Base-by-base conservation (phyloP, 805 yeast genomes). In the Grigorovia transvaalensis region DNA sequence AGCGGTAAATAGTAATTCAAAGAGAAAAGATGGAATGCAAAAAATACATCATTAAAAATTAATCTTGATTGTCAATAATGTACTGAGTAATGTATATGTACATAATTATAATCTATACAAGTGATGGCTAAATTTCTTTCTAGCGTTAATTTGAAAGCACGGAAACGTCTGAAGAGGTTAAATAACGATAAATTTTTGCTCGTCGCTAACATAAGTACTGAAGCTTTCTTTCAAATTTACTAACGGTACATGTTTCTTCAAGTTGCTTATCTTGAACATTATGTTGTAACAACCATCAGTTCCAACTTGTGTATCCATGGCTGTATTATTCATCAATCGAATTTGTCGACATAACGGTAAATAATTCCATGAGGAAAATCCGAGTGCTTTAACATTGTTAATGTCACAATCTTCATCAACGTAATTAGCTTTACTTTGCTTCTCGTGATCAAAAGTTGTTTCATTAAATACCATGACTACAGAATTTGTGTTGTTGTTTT, bases 361-460 rank as follows among this genome's bases (percentile, higher is more conserved):
- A 45, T 59, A 55, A 49, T 63, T 63, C 64, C 64, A 64, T 3
- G 59, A 55, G 1, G 68, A 61, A 48, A 64, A 62, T 6, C 50
- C 56, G n/a, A 59, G 48, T 2, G 60, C 53, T n/a, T 49, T 55
- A 44, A 57, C 53, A 15, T 56, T 55, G 29, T 52, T 53, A 18
- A 48, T 47, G 5, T 46, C 49, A 18, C 38, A 18, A 27, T 45
- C 46, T 17, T 33, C 43, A 23, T 45, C 42, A 27, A 20, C 19
- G 15, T 23, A 15, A n/a, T 20, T 29, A 9, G 12, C 11, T 27
- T 9, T 20, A n/a, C 30, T 45, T n/a, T 15, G n/a, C 9, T 38
- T 17, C 17, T 30, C 30, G 15, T 45, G 9, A 6, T 23, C 19
- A 30, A 20, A 12, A 4, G 18, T 33, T 38, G 4, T 18, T 8